Evolutionary conservation across 2,329 filamentous ascomycete genomes (phyloP).

Genomic region (Meredithiella fracta): DNA sequence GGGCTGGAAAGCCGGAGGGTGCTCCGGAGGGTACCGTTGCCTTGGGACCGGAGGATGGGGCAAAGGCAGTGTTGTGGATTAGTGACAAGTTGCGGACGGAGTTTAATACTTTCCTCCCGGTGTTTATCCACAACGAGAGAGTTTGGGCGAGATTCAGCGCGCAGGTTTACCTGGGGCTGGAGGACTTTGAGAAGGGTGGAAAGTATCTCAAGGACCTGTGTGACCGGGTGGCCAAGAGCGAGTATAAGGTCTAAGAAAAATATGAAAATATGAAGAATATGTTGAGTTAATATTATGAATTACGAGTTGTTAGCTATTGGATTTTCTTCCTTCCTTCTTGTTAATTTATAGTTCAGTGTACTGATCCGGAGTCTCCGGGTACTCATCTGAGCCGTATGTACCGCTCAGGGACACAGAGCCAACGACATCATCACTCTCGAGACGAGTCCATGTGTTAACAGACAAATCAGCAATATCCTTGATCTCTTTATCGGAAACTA

Average conservation of each 20-base stretch:
- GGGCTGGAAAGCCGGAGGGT: conserved; percentile 17
- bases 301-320: background rate
- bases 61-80: conserved; percentile 40
- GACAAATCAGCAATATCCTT: conserved; percentile 17
- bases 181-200: conserved; percentile 60
- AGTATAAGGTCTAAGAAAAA: conserved; percentile 16
- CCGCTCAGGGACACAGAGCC: conserved; percentile 38
- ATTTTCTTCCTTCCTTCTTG: background rate
- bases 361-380: conserved; percentile 21
- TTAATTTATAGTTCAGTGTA: background rate
- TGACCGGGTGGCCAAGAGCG: conserved; percentile 24
- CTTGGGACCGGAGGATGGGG: conserved; percentile 20
- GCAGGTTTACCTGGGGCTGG: conserved; percentile 68
- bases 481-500: conserved; percentile 17
- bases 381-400: conserved; percentile 41
- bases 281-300: background rate
- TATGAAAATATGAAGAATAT: background rate
- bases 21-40: conserved; percentile 18
- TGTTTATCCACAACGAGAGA: conserved; percentile 42
- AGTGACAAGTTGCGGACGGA: conserved; percentile 34
- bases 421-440: conserved; percentile 38
- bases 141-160: conserved; percentile 62
- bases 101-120: conserved; percentile 55
- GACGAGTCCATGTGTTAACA: conserved; percentile 42
- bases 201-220: conserved; percentile 36